Conservation (phyloP, 129 eudicot species). For the Heracleum sosnowskyi region DNA sequence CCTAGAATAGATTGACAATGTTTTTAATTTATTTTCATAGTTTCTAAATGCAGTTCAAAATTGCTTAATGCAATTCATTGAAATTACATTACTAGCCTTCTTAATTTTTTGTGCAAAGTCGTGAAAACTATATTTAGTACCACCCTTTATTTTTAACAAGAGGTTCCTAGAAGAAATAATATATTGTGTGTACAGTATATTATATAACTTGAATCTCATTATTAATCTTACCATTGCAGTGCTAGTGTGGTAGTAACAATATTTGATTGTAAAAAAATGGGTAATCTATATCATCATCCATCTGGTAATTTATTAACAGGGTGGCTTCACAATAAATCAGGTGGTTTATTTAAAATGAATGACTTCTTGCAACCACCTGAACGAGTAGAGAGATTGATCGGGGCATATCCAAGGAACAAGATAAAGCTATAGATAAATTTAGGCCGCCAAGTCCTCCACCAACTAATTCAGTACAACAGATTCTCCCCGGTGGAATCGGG, state of each 20-base stretch:
- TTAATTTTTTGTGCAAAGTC: too few species aligned
- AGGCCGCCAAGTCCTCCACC: constrained; percentile 26
- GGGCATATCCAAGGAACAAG: constrained; percentile 31
- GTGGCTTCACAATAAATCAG: constrained; percentile 18
- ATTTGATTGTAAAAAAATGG: neutral
- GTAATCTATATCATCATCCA: neutral
- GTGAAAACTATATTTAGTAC: too few species aligned
- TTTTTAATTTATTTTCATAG: too few species aligned
- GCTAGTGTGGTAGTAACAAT: neutral
- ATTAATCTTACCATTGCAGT: neutral
- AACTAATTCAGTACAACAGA: constrained; percentile 37
- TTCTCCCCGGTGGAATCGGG: constrained; percentile 78
- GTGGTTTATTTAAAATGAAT: constrained; percentile 63
- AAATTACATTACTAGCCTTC: too few species aligned
- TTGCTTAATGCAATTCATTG: too few species aligned
- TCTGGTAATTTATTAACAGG: neutral
- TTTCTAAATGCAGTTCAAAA: too few species aligned
- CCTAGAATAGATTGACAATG: too few species aligned
- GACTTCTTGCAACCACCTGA: constrained; percentile 88
- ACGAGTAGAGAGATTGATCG: constrained; percentile 39
- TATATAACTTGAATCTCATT: too few species aligned
- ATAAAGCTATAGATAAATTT: constrained; percentile 27
- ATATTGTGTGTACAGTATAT: too few species aligned
- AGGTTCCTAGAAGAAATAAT: too few species aligned
- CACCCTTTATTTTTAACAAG: too few species aligned